A percentile compares a stretch with the other conserved stretches of the same genome.
phyloP scores from a whole-genome alignment of 768 basidiomycete species.

The Lactarius evosmus region DNA sequence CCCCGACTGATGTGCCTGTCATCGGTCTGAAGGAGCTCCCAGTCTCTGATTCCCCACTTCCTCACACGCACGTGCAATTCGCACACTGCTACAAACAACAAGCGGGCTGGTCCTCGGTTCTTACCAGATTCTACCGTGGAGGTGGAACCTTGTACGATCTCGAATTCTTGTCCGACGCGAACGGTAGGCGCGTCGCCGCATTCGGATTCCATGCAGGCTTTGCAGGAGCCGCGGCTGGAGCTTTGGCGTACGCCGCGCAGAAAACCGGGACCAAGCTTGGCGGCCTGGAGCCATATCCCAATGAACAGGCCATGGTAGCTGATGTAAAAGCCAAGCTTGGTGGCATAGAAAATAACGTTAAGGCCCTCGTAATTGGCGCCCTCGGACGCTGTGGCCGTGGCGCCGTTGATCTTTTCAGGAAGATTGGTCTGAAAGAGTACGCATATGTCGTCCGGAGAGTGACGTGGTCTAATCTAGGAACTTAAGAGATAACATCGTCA shows the following conservation, averaged over 20 bases:
- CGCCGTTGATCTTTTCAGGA: slow-evolving; percentile 91
- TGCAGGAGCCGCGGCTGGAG: slow-evolving; percentile 93
- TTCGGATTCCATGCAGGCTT: slow-evolving; percentile 99
- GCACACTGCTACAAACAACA: slow-evolving; percentile 98
- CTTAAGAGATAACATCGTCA: slow-evolving; percentile 82
- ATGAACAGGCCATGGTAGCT: slow-evolving; percentile 80
- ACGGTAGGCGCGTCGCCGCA: slow-evolving; percentile 89
- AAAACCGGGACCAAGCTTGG: slow-evolving; percentile 60
- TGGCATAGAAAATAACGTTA: slow-evolving; percentile 67
- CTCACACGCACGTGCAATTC: slow-evolving; percentile 96
- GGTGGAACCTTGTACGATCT: slow-evolving; percentile 88
- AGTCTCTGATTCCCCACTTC: slow-evolving; percentile 73
- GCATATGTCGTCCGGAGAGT: slow-evolving; percentile 35
- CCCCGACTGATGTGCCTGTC: slow-evolving; percentile 72
- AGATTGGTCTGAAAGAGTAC: slow-evolving; percentile 92
- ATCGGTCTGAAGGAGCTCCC: slow-evolving; percentile 97
- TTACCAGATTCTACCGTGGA: slow-evolving; percentile 82
- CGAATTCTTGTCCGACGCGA: slow-evolving; percentile 86
- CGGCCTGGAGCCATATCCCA: slow-evolving; percentile 71
- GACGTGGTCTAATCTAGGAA: background rate
- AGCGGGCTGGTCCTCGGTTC: slow-evolving; percentile 84
- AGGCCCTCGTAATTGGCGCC: slow-evolving; percentile 93
- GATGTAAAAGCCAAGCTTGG: slow-evolving; percentile 65
- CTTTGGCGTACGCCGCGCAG: slow-evolving; percentile 72
- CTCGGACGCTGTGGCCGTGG: slow-evolving; percentile 93